These are phyloP conservation scores for Sphaerulina musiva DNA, from an alignment of 2,329 filamentous ascomycete species.

Conservation along the genomic window DNA sequence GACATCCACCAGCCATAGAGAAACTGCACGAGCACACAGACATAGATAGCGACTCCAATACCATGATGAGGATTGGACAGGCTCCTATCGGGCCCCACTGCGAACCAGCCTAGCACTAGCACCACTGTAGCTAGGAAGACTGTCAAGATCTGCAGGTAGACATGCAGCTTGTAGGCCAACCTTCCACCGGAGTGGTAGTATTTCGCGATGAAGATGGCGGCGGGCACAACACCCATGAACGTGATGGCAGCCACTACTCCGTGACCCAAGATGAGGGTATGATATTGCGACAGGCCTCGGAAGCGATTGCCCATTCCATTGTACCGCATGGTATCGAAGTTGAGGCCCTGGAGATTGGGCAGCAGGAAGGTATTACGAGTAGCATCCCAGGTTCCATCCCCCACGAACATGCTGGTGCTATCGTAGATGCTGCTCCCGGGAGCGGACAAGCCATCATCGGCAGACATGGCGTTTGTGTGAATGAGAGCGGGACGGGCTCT, in stretches of 20 bases:
- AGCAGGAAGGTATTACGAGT: conserved; percentile 69
- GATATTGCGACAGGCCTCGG: conserved; percentile 61
- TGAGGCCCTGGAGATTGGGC: conserved; percentile 67
- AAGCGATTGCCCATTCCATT: conserved; percentile 87
- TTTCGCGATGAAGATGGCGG: conserved; percentile 65
- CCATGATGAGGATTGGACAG: conserved; percentile 79
- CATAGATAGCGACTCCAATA: conserved; percentile 73
- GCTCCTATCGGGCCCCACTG: conserved; percentile 65
- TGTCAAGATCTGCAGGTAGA: conserved; percentile 65
- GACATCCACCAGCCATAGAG: conserved; percentile 61
- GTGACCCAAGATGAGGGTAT: conserved; percentile 63
- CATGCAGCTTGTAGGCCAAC: conserved; percentile 61
- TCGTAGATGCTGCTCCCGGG: conserved; percentile 67
- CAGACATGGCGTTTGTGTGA: conserved; percentile 23
- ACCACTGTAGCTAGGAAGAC: conserved; percentile 62
- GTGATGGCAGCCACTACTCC: conserved; percentile 65
- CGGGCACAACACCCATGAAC: conserved; percentile 67
- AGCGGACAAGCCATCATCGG: conserved; percentile 48
- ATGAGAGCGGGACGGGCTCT: not conserved
- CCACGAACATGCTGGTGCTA: conserved; percentile 67
- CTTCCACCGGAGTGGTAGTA: conserved; percentile 56
- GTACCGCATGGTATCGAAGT: conserved; percentile 76
- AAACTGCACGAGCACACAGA: conserved; percentile 63
- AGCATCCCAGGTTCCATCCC: conserved; percentile 79
- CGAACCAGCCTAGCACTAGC: conserved; percentile 69